These are phyloP conservation scores for Microsporum canis DNA, from an alignment of 2,329 filamentous ascomycete genomes.

Conservation along the genomic window DNA sequence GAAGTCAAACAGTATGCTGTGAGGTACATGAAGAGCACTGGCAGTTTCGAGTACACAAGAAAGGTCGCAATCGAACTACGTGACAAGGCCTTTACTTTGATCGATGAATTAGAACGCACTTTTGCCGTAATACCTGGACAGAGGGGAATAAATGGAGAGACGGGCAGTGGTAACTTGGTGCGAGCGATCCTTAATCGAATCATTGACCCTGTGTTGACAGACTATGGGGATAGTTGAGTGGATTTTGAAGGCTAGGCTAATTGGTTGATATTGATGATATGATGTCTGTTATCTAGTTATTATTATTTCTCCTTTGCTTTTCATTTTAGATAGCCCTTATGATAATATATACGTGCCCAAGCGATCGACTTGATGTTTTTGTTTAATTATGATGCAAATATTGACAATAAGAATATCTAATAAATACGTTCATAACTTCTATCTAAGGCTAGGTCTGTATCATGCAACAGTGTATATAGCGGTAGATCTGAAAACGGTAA, in stretches of 20 bases:
- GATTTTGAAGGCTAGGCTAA: background rate
- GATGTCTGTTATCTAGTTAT: too few relatives aligned
- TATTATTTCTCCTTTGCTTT: too few relatives aligned
- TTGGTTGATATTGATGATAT: background rate
- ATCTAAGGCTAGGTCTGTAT: background rate
- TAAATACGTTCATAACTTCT: background rate
- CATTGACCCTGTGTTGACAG: slow-evolving; percentile 31
- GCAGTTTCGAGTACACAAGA: slow-evolving; percentile 77
- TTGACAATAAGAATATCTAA: background rate
- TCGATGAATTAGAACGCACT: slow-evolving; percentile 3
- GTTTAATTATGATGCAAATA: background rate
- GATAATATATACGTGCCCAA: too few relatives aligned
- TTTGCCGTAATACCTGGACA: background rate
- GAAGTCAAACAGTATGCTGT: slow-evolving; percentile 84
- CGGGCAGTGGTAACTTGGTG: slow-evolving; percentile 51
- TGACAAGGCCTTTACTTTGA: slow-evolving; percentile 1
- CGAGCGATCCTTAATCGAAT: slow-evolving; percentile 60
- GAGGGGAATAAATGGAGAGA: background rate
- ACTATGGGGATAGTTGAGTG: background rate
- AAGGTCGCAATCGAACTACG: slow-evolving; percentile 52
- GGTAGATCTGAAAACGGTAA: background rate
- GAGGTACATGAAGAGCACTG: slow-evolving; percentile 75
- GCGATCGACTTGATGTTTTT: background rate
- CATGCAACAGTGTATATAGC: background rate
- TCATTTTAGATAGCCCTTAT: too few relatives aligned